A percentile compares a stretch with the other conserved stretches of the same genome.
Evolutionary conservation across 1,284 basidiomycete species (phyloP).

Genomic region (Trichosporon ovoides): DNA sequence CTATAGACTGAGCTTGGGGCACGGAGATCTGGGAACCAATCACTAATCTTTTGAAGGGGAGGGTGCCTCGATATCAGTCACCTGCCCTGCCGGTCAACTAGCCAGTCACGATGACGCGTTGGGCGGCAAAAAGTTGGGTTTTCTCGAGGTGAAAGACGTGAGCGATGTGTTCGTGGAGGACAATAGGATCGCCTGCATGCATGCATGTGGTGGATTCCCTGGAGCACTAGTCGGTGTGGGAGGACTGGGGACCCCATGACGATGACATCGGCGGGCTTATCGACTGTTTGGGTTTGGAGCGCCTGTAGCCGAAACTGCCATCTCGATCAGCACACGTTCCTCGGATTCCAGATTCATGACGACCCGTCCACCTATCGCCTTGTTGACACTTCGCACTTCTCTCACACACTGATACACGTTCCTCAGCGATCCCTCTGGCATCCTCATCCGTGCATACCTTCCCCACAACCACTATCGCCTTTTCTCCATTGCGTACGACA

Average conservation of each 20-base stretch:
- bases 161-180: neutral
- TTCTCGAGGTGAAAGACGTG: too few species aligned
- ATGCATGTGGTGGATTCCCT: neutral
- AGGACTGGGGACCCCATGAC: too few species aligned
- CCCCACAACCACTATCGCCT: neutral
- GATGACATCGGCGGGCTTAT: neutral
- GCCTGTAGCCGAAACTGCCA: neutral
- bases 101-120: constrained; percentile 2
- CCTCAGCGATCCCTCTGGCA: neutral
- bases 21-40: neutral
- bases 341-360: constrained; percentile 4
- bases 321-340: constrained; percentile 3
- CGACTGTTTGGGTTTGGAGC: neutral
- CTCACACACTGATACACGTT: neutral
- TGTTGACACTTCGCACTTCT: neutral
- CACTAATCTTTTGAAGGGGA: neutral
- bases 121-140: too few species aligned
- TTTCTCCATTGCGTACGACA: neutral
- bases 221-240: too few species aligned
- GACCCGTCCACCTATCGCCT: neutral
- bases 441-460: neutral
- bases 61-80: neutral
- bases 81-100: too few species aligned
- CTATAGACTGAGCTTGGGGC: too few species aligned
- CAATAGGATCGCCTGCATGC: too few species aligned